Percentiles rank a stretch among this genome's conserved stretches.
Conservation (phyloP, 768 basidiomycete genomes). For the Clathrus columnatus region DNA sequence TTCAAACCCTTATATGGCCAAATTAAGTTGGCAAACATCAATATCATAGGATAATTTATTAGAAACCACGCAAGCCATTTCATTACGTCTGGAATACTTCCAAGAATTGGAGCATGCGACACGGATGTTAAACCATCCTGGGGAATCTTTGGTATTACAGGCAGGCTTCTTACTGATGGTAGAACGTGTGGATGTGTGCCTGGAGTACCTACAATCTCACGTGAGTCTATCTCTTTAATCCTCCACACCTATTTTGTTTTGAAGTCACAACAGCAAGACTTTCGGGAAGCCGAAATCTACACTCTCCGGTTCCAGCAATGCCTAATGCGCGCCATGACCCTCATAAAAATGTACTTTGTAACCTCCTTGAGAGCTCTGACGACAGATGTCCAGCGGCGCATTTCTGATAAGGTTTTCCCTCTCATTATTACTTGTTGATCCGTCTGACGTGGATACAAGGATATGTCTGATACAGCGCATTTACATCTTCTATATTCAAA, state of each 20-base stretch:
- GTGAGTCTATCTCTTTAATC: conserved; percentile 40
- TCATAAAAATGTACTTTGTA: conserved; percentile 96
- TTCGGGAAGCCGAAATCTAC: conserved; percentile 87
- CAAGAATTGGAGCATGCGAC: conserved; percentile 90
- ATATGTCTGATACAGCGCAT: conserved; percentile 72
- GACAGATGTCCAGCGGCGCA: conserved; percentile 63
- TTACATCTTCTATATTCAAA: conserved; percentile 85
- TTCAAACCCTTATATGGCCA: neutral
- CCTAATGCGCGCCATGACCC: conserved; percentile 94
- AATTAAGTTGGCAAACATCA: neutral
- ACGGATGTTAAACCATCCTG: conserved; percentile 88
- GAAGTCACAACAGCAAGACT: conserved; percentile 59
- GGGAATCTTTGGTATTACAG: conserved; percentile 83
- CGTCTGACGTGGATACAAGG: conserved; percentile 30
- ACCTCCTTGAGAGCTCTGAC: conserved; percentile 73
- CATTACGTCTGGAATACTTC: conserved; percentile 80
- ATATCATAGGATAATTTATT: conserved; percentile 59
- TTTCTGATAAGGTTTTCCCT: conserved; percentile 58
- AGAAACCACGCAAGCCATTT: conserved; percentile 76
- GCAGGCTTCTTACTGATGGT: conserved; percentile 95
- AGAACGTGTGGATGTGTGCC: conserved; percentile 88
- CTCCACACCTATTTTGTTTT: neutral
- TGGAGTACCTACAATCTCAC: conserved; percentile 80
- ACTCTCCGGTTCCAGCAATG: conserved; percentile 97
- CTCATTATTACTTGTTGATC: neutral